Conservation (phyloP, 2,329 filamentous ascomycete species). For the Rhinocladiella mackenziei region DNA sequence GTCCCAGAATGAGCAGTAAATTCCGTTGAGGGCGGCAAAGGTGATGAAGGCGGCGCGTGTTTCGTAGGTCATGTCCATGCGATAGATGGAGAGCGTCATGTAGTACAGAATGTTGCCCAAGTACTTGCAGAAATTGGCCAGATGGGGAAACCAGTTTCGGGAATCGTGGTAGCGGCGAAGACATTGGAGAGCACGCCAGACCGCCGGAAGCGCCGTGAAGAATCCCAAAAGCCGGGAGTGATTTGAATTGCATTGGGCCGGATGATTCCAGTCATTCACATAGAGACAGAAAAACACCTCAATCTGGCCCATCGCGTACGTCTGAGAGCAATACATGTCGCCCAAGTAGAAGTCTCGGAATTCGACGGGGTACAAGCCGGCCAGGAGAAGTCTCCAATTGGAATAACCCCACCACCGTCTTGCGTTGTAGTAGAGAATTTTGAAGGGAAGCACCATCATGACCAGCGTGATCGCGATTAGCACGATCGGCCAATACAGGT, state of each 20-base stretch:
- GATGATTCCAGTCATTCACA: conserved; percentile 68
- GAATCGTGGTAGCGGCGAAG: conserved; percentile 86
- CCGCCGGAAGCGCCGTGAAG: conserved; percentile 73
- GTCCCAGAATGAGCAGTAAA: conserved; percentile 90
- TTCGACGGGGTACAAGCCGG: conserved; percentile 87
- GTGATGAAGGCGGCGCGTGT: conserved; percentile 70
- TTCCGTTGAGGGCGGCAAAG: conserved; percentile 73
- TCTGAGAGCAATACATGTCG: conserved; percentile 95
- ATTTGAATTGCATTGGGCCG: conserved; percentile 74
- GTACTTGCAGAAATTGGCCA: conserved; percentile 92
- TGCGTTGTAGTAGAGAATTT: conserved; percentile 68
- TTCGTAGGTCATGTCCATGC: conserved; percentile 58
- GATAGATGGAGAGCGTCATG: conserved; percentile 74
- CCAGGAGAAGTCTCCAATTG: conserved; percentile 80
- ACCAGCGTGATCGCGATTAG: conserved; percentile 65
- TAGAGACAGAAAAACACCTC: conserved; percentile 95
- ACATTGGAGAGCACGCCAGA: conserved; percentile 90
- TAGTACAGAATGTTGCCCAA: conserved; percentile 76
- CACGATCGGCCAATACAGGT: conserved; percentile 80
- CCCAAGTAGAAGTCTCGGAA: conserved; percentile 97
- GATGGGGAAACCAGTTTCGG: conserved; percentile 80
- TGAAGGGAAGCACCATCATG: conserved; percentile 72
- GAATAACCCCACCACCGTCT: conserved; percentile 84
- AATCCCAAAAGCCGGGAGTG: conserved; percentile 83
- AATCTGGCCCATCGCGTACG: conserved; percentile 84